Base-by-base conservation (phyloP, 352 stramenopile species). In the Blastocystis sp. region DNA sequence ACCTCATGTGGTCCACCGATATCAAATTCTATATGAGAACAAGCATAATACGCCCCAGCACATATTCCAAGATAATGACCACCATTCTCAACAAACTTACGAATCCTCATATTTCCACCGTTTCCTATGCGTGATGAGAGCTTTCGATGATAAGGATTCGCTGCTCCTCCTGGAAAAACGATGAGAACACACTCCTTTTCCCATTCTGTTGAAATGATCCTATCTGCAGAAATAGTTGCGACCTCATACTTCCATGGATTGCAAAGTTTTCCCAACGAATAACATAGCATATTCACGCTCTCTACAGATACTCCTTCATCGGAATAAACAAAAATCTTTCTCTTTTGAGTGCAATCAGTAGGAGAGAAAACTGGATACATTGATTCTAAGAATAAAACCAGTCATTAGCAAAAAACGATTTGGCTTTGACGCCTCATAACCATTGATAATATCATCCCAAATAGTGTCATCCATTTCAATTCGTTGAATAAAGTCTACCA, bases 31-130 rank as follows among this genome's bases (percentile, higher is more conserved):
- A 79, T 69, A 15, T 26, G 39, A 18, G 11, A 37, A 20, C 53
- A 69, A 20, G 34, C 69, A 41, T 79, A 79, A 62, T 79, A 79
- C 7, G 69, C 69, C 7, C 69, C 69, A 8, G 69, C 69, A 41
- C 69, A 79, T 8, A 79, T n/a, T 20, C 69, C 69, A 15, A 79
- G 26, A 62, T 79, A 79, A 62, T 45, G 41, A 5, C 69, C 69
- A 20, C 69, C 69, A 20, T 79, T 69, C 59, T 41, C n/a, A 11
- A 79, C 69, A 37, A 79, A 79, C 37, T 79, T 37, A 11, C 39
- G 26, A 41, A 79, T 79, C 59, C 69, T 26, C 0, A 20, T 15
- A 37, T 73, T 73, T 29, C 62, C 62, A 29, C 23, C 20, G 13
- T 73, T 73, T 15, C 62, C 62, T 20, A 29, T 23, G 4, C 29